Evolutionary conservation across 1,284 basidiomycete genomes (phyloP).

Genomic region (Chondrostereum purpureum): DNA sequence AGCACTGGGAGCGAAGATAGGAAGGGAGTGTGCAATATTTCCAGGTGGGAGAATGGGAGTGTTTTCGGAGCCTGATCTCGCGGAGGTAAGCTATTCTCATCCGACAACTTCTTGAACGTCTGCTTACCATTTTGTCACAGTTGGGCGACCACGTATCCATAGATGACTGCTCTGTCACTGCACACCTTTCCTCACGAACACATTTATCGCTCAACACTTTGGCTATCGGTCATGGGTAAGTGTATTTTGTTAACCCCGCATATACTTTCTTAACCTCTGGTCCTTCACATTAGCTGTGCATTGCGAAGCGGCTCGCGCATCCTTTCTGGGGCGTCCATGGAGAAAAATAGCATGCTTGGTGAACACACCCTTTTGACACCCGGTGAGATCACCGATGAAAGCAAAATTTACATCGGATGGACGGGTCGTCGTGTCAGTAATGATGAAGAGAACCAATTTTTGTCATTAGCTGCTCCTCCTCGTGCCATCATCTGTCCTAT

Average conservation of each 20-base stretch:
- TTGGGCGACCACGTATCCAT: background rate
- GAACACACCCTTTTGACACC: slow-evolving; percentile 39
- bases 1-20: slow-evolving; percentile 1
- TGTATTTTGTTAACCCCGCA: background rate
- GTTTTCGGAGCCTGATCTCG: slow-evolving; percentile 39
- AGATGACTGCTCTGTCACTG: background rate
- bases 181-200: background rate
- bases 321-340: slow-evolving; percentile 44
- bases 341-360: slow-evolving; percentile 36
- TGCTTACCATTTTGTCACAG: slow-evolving; percentile 1
- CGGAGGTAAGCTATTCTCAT: slow-evolving; percentile 22
- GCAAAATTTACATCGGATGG: background rate
- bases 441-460: background rate
- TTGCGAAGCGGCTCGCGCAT: slow-evolving; percentile 37
- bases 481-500: background rate
- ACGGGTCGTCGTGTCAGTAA: background rate
- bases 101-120: background rate
- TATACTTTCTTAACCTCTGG: background rate
- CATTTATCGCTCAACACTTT: background rate
- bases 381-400: background rate
- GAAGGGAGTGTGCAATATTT: background rate
- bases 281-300: slow-evolving; percentile 22
- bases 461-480: background rate
- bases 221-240: background rate
- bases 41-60: slow-evolving; percentile 27